A percentile compares a stretch with the other conserved stretches of the same genome.
phyloP scores from a whole-genome alignment of 345 rosid genomes.

The Citrus cavaleriei region DNA sequence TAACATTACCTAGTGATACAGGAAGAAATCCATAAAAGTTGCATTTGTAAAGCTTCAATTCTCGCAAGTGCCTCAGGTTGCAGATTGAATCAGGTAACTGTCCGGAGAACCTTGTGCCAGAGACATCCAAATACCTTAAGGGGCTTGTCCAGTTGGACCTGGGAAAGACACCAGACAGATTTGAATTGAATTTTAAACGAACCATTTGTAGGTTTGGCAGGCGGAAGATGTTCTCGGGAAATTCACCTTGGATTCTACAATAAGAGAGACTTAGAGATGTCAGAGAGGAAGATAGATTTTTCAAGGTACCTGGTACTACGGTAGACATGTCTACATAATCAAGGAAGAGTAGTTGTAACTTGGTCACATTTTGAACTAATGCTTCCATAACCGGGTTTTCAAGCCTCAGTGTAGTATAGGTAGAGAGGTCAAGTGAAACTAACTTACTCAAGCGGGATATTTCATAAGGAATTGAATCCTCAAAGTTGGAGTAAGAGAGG shows the following conservation, averaged over 20 bases:
- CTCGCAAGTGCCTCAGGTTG: background rate
- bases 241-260: constrained; percentile 7
- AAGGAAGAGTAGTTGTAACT: background rate
- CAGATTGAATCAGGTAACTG: background rate
- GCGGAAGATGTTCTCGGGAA: background rate
- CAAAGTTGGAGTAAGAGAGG: background rate
- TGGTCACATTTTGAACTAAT: too few relatives aligned
- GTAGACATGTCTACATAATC: background rate
- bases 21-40: background rate
- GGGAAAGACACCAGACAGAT: background rate
- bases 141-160: constrained; percentile 12
- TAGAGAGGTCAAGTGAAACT: background rate
- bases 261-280: background rate
- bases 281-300: constrained; percentile 16
- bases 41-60: background rate
- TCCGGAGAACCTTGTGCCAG: background rate
- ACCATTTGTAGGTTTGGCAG: background rate
- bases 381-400: too few relatives aligned
- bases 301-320: background rate
- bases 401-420: background rate
- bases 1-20: background rate
- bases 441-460: background rate
- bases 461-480: background rate
- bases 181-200: background rate
- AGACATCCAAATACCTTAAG: background rate